A percentile compares a stretch with the other conserved stretches of the same genome.
Evolutionary conservation across 192 early-diverging fungal genomes (phyloP).

Genomic region (Podila minutissima): DNA sequence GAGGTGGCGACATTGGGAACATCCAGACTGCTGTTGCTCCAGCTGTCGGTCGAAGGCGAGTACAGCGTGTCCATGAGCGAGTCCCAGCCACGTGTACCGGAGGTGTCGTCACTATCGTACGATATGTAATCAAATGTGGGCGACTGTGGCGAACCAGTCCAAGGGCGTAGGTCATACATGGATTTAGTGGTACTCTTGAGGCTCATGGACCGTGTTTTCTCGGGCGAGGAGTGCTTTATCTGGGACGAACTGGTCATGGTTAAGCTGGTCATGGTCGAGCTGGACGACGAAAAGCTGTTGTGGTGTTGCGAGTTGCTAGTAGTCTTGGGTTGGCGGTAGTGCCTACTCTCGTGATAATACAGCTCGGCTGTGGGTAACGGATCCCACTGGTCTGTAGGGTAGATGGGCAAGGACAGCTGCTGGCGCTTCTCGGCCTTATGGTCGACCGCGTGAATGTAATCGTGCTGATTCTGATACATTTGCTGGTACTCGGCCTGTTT

Average conservation of each 20-base stretch:
- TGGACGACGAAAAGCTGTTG: conserved; percentile 14
- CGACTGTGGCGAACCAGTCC: conserved; percentile 25
- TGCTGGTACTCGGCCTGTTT: conserved; percentile 35
- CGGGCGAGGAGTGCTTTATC: background rate
- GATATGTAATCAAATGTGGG: conserved; percentile 10
- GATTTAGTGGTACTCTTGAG: conserved; percentile 42
- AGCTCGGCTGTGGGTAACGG: conserved; percentile 18
- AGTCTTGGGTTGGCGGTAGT: conserved; percentile 8
- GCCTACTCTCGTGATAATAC: conserved; percentile 26
- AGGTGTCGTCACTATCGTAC: conserved; percentile 31
- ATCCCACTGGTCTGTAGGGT: conserved; percentile 4
- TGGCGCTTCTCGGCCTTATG: conserved; percentile 19
- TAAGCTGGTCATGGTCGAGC: conserved; percentile 5
- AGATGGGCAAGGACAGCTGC: conserved; percentile 33
- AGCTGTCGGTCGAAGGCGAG: conserved; percentile 15
- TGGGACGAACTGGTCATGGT: conserved; percentile 8
- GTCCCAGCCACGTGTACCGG: conserved; percentile 29
- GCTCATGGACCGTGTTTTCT: conserved; percentile 30
- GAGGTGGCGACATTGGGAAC: conserved; percentile 9
- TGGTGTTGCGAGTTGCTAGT: background rate
- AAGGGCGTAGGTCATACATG: conserved; percentile 46
- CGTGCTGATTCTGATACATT: conserved; percentile 33
- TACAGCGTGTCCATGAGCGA: conserved; percentile 44
- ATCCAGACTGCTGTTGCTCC: conserved; percentile 5
- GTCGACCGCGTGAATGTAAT: conserved; percentile 17